Base-by-base conservation (phyloP, 108 stramenopile genomes). In the Seminavis robusta region DNA sequence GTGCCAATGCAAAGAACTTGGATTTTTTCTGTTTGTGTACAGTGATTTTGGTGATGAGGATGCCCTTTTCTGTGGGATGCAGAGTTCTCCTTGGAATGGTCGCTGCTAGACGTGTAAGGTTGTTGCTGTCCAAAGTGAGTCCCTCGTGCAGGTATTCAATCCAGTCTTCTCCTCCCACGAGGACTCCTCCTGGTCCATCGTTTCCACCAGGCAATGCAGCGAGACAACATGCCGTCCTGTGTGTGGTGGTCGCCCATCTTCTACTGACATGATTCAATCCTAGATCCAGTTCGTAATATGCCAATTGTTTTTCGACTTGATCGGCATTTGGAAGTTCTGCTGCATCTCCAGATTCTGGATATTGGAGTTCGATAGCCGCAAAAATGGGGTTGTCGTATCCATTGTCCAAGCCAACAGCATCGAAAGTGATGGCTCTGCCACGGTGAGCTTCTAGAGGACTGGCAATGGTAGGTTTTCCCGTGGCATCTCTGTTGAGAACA, bases 381-480 rank as follows among this genome's bases (percentile, higher is more conserved):
- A 98, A 99, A 30, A 95, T 81, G 6, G 98, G 98, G 78, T 98
- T 99, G 50, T 98, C 97, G 61, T 88, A 96, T 29, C 96, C 97
- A 47, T 97, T 97, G 73, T 99, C 96, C 16, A 98, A 65, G 7
- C 94, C 98, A 20, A 83, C 85, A 3, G 81, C 73, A 36, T 79
- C 88, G 50, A 94, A 92, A 0, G 83, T 77, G 7, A 99, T 52
- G 0, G 90, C 91, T 13, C 82, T 71, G 15, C 75, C 56, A 39
- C 95, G 90, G 77, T 99, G 96, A 0, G 98, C 98, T 63, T 98
- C 97, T 36, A 99, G 64, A 3, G 98, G 98, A 52, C 80, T 85
- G 16, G 95, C 90, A 21, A 98, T 84, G 23, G 94, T 95, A 6
- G 95, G 74, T 2, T 63, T 71, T 17, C 83, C 77, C 0, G 67